Conservation (phyloP, 1,284 basidiomycete species). For the Sparassis latifolia region DNA sequence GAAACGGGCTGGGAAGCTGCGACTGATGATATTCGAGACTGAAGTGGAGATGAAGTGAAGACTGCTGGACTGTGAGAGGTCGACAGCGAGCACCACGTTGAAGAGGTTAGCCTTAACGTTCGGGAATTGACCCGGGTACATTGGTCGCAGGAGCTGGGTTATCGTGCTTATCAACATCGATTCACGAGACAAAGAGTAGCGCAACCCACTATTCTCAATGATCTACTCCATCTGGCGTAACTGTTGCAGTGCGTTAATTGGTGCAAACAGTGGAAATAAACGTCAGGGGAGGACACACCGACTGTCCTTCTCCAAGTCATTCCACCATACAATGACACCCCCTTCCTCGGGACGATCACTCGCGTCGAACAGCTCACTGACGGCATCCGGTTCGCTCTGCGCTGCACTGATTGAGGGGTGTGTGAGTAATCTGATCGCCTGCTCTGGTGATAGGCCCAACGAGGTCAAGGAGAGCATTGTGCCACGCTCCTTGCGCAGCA, state of each 20-base stretch:
- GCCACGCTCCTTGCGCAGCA: slow-evolving; percentile 68
- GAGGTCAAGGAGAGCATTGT: slow-evolving; percentile 57
- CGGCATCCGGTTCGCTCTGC: slow-evolving; percentile 42
- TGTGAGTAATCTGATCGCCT: slow-evolving; percentile 70
- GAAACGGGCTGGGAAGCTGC: slow-evolving; percentile 73
- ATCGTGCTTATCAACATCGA: neutral
- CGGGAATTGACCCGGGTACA: slow-evolving; percentile 75
- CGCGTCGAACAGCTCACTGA: slow-evolving; percentile 82
- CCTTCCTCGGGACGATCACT: slow-evolving; percentile 82
- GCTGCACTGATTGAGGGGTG: slow-evolving; percentile 49
- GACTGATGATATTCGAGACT: slow-evolving; percentile 62
- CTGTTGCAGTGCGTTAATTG: slow-evolving; percentile 20
- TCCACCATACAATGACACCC: slow-evolving; percentile 77
- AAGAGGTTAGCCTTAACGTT: slow-evolving; percentile 68
- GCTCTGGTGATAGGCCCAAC: slow-evolving; percentile 53
- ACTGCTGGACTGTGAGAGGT: slow-evolving; percentile 59
- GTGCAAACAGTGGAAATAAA: neutral
- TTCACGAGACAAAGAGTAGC: too few relatives aligned
- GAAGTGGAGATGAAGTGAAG: slow-evolving; percentile 59
- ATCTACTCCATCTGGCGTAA: slow-evolving; percentile 49
- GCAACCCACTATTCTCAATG: slow-evolving; percentile 40
- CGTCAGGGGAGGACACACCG: slow-evolving; percentile 32
- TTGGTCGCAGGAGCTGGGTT: slow-evolving; percentile 58
- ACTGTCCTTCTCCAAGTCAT: slow-evolving; percentile 84
- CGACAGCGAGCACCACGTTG: slow-evolving; percentile 76